Percentiles rank a stretch among this genome's conserved stretches.
These are phyloP conservation scores for Blastobotrys raffinosifermentans DNA, from an alignment of 1,139 yeast species.

Conservation along the genomic window DNA sequence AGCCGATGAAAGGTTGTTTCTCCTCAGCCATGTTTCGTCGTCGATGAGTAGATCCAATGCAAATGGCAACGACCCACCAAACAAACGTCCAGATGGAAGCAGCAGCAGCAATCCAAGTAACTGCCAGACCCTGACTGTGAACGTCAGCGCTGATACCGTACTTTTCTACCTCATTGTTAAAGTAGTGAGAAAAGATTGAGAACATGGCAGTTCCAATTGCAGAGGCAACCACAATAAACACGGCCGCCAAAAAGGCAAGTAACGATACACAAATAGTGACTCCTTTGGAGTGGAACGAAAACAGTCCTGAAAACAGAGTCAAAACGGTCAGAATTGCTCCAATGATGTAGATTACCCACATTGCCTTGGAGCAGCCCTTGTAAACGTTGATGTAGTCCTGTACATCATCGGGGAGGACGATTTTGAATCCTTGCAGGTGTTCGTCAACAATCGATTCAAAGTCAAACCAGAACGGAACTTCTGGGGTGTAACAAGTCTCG, in stretches of 20 bases:
- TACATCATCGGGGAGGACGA: constrained; percentile 33
- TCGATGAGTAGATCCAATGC: constrained; percentile 36
- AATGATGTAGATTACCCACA: constrained; percentile 43
- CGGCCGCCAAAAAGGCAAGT: constrained; percentile 29
- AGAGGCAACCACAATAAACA: constrained; percentile 29
- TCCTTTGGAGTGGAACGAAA: constrained; percentile 34
- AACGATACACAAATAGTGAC: constrained; percentile 34
- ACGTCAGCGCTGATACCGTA: constrained; percentile 40
- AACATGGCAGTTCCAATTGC: constrained; percentile 44
- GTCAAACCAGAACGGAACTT: constrained; percentile 56
- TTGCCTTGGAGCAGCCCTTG: constrained; percentile 39
- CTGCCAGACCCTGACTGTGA: constrained; percentile 35
- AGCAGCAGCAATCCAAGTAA: constrained; percentile 44
- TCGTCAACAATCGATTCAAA: constrained; percentile 44
- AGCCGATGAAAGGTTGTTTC: constrained; percentile 28
- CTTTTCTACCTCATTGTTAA: constrained; percentile 33
- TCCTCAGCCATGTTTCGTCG: constrained; percentile 20
- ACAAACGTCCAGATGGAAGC: constrained; percentile 35
- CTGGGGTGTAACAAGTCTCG: constrained; percentile 29
- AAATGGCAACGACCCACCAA: constrained; percentile 38
- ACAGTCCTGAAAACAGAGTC: constrained; percentile 37
- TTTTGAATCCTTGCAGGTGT: constrained; percentile 33
- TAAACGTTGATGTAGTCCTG: constrained; percentile 33
- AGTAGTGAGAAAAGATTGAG: constrained; percentile 32
- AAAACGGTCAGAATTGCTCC: constrained; percentile 40